A percentile compares a stretch with the other conserved stretches of the same genome.
Evolutionary conservation across 2,329 filamentous ascomycete species (phyloP).

Genomic region (Clarireedia sp.): DNA sequence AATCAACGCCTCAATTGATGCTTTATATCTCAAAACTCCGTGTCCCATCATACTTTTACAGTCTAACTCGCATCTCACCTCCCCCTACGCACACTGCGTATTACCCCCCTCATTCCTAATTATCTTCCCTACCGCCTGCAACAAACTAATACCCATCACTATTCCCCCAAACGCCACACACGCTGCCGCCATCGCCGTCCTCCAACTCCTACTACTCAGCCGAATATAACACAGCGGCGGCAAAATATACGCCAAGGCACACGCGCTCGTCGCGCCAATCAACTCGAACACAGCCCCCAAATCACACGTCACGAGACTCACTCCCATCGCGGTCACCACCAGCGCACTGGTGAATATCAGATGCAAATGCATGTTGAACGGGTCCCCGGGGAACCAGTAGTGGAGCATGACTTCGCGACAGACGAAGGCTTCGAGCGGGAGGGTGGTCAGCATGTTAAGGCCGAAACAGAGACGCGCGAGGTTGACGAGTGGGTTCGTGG

Average conservation of each 20-base stretch:
- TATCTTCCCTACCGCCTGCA: conserved; percentile 67
- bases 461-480: conserved; percentile 92
- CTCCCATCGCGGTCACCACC: conserved; percentile 66
- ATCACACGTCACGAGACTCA: conserved; percentile 85
- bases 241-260: conserved; percentile 88
- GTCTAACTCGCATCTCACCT: background rate
- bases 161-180: conserved; percentile 69
- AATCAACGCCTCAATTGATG: background rate
- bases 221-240: conserved; percentile 95
- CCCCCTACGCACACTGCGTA: conserved; percentile 16
- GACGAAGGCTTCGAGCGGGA: conserved; percentile 94
- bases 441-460: conserved; percentile 95
- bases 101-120: conserved; percentile 26
- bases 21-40: background rate
- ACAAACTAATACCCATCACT: conserved; percentile 73
- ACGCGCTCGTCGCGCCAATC: conserved; percentile 90
- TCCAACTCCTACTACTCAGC: conserved; percentile 69
- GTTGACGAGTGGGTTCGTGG: conserved; percentile 88
- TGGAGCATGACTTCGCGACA: conserved; percentile 94
- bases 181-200: conserved; percentile 62
- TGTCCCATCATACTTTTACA: background rate
- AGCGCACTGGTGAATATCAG: conserved; percentile 77
- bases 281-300: conserved; percentile 91
- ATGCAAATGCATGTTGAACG: conserved; percentile 71
- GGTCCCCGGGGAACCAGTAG: conserved; percentile 57